A percentile compares a stretch with the other conserved stretches of the same genome.
phyloP scores from a whole-genome alignment of 768 basidiomycete species.

The Pisolithus marmoratus region DNA sequence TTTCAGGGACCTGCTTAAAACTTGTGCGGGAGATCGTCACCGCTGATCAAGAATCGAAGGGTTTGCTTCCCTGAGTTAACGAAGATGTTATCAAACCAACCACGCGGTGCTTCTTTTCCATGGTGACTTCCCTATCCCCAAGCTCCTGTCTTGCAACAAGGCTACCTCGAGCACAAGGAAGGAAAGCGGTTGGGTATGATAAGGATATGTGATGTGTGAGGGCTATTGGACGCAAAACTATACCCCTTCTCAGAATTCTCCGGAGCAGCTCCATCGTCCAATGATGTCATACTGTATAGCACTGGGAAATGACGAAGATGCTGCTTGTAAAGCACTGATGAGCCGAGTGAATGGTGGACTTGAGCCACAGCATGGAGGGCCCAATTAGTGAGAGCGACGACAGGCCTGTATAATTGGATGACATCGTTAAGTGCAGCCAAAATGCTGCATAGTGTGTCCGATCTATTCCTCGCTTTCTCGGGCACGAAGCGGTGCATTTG shows the following conservation, averaged over 20 bases:
- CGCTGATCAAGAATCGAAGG: conserved; percentile 22
- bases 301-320: conserved; percentile 46
- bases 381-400: conserved; percentile 61
- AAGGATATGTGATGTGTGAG: conserved; percentile 39
- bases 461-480: conserved; percentile 1
- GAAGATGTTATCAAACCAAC: conserved; percentile 26
- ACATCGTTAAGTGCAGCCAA: conserved; percentile 43
- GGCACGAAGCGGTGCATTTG: conserved; percentile 32
- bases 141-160: conserved; percentile 12
- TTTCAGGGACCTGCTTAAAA: background rate
- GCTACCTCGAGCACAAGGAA: conserved; percentile 9
- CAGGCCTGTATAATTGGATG: conserved; percentile 42
- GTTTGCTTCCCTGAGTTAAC: conserved; percentile 8
- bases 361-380: conserved; percentile 32
- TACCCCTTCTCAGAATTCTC: conserved; percentile 7
- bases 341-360: conserved; percentile 10
- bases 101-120: conserved; percentile 13
- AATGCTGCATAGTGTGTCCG: conserved; percentile 38
- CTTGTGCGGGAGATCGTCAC: conserved; percentile 7
- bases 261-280: conserved; percentile 9
- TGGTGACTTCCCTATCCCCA: conserved; percentile 15
- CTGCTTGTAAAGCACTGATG: conserved; percentile 38
- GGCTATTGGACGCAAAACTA: conserved; percentile 20
- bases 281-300: conserved; percentile 8
- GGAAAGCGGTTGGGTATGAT: conserved; percentile 16